Evolutionary conservation across 768 basidiomycete genomes (phyloP).

Genomic region (Agaricus blazei): DNA sequence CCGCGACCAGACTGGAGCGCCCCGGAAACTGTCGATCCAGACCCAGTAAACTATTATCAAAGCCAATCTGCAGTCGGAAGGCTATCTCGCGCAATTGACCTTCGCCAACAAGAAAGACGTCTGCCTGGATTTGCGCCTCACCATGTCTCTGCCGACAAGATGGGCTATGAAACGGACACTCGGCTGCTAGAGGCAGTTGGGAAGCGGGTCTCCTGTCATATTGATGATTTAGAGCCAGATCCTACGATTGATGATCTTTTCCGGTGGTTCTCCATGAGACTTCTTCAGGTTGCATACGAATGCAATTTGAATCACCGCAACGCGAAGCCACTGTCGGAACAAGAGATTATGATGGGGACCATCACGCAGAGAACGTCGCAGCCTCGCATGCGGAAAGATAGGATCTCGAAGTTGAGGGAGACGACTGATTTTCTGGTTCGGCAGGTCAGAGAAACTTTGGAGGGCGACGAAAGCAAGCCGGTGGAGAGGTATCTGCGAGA

Average conservation of each 20-base stretch:
- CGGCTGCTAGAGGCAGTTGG: background rate
- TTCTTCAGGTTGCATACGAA: constrained; percentile 40
- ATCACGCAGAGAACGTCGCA: constrained; percentile 59
- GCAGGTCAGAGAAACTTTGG: constrained; percentile 40
- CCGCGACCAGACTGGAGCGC: constrained; percentile 59
- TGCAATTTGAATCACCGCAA: constrained; percentile 40
- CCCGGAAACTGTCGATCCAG: constrained; percentile 44
- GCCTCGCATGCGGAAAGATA: constrained; percentile 43
- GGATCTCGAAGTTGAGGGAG: constrained; percentile 50
- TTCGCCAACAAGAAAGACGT: constrained; percentile 29
- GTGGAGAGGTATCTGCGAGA: constrained; percentile 34
- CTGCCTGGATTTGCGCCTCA: background rate
- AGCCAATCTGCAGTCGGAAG: constrained; percentile 54
- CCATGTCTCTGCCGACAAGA: background rate
- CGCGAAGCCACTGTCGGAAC: constrained; percentile 44
- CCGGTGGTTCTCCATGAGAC: constrained; percentile 35
- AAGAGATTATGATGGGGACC: constrained; percentile 61
- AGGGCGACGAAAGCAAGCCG: constrained; percentile 36
- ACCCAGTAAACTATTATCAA: constrained; percentile 36
- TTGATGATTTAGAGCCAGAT: background rate
- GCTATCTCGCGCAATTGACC: constrained; percentile 54
- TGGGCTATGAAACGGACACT: background rate
- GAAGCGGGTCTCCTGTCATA: background rate
- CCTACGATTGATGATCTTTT: constrained; percentile 24
- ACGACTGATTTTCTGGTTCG: constrained; percentile 47